These are phyloP conservation scores for Gremmenia infestans DNA, from an alignment of 2,329 filamentous ascomycete species.

Conservation along the genomic window DNA sequence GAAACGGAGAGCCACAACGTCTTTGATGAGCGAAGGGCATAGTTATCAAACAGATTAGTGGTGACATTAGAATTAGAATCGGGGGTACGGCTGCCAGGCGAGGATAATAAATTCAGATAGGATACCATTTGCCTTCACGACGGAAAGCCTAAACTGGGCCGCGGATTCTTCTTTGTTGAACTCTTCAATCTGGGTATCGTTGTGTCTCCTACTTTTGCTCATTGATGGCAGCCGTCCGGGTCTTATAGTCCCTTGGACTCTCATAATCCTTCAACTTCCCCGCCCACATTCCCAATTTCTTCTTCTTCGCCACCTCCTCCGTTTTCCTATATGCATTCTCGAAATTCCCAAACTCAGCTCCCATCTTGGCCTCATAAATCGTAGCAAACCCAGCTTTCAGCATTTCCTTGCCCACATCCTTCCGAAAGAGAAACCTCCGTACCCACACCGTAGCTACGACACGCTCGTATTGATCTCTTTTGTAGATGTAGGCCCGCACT, in stretches of 20 bases:
- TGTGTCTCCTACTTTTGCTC: conserved; percentile 24
- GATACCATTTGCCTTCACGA: no score
- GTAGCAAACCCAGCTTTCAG: conserved; percentile 78
- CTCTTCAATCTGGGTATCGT: conserved; percentile 10
- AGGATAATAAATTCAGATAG: no score
- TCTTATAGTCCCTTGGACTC: conserved; percentile 87
- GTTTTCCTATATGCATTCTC: conserved; percentile 60
- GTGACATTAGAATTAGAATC: no score
- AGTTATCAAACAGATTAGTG: no score
- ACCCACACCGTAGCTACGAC: conserved; percentile 83
- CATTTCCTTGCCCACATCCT: conserved; percentile 88
- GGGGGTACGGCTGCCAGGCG: no score
- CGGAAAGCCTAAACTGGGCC: no score
- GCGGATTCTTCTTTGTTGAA: neutral
- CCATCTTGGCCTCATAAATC: conserved; percentile 87
- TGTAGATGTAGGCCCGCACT: conserved; percentile 78
- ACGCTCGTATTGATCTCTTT: conserved; percentile 85
- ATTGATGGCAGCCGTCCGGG: conserved; percentile 35
- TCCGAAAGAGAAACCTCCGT: conserved; percentile 57
- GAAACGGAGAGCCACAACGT: no score
- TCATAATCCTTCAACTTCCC: conserved; percentile 60
- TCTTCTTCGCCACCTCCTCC: conserved; percentile 60
- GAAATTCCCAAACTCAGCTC: conserved; percentile 78
- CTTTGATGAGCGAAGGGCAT: no score
- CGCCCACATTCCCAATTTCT: conserved; percentile 71